Conservation (phyloP, 2,329 filamentous ascomycete species). For the Fusarium kyushuense region DNA sequence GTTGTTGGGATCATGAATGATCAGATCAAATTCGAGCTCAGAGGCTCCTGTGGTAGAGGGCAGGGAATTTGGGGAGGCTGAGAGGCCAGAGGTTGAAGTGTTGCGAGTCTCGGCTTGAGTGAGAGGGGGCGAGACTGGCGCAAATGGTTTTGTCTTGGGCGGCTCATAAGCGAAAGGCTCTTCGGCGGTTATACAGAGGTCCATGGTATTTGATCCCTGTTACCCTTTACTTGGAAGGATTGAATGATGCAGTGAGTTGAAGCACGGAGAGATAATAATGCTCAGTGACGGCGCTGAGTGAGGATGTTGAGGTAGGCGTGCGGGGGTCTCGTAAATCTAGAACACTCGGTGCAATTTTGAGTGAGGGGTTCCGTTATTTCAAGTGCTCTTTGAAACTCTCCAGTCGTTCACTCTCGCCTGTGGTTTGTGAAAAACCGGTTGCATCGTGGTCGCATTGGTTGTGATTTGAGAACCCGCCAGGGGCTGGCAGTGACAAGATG, state of each 20-base stretch:
- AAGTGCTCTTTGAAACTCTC: background rate
- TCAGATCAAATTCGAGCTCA: slow-evolving; percentile 44
- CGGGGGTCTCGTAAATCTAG: background rate
- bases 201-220: slow-evolving; percentile 25
- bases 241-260: slow-evolving; percentile 6
- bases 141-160: slow-evolving; percentile 37
- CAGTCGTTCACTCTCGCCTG: background rate
- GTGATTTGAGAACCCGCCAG: slow-evolving; percentile 6
- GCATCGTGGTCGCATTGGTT: background rate
- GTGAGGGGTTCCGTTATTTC: background rate
- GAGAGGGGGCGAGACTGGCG: slow-evolving; percentile 24
- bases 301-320: background rate
- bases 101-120: slow-evolving; percentile 13
- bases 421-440: slow-evolving; percentile 1
- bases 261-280: background rate
- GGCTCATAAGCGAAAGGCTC: slow-evolving; percentile 44
- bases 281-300: background rate
- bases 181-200: slow-evolving; percentile 46
- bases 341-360: background rate
- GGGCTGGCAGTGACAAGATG: slow-evolving; percentile 19
- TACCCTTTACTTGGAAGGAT: background rate
- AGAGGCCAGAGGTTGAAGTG: slow-evolving; percentile 8
- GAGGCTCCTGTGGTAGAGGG: background rate
- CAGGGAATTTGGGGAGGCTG: slow-evolving; percentile 3
- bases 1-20: slow-evolving; percentile 39